These are phyloP conservation scores for Ottelia alismoides DNA, from an alignment of 106 monocot species.

Conservation along the genomic window DNA sequence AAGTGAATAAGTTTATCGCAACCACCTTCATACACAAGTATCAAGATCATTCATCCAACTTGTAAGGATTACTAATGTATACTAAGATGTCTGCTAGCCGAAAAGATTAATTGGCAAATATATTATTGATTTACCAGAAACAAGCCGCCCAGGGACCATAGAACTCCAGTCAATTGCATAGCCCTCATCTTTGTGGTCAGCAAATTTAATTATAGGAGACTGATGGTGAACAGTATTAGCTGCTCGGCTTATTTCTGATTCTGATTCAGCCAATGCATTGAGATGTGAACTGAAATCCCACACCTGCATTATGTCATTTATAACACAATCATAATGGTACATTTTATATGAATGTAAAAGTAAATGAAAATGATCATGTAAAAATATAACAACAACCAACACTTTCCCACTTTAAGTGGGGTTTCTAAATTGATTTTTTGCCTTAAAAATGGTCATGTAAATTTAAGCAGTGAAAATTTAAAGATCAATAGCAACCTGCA, in stretches of 20 bases:
- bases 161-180: constrained; percentile 98
- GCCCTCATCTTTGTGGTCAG: constrained; percentile 78
- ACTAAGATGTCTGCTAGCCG: too few species aligned
- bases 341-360: too few species aligned
- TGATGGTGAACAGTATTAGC: constrained; percentile 33
- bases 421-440: too few species aligned
- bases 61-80: neutral
- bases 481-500: constrained; percentile 52
- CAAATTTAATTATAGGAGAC: constrained; percentile 56
- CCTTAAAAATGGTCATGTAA: too few species aligned
- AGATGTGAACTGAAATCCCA: constrained; percentile 77
- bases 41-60: neutral
- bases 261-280: constrained; percentile 70
- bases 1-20: constrained; percentile 72
- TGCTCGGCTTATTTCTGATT: constrained; percentile 28
- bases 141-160: constrained; percentile 80
- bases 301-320: constrained; percentile 59
- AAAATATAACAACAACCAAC: neutral
- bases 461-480: neutral
- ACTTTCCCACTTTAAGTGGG: too few species aligned
- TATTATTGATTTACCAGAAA: constrained; percentile 44
- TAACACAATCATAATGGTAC: too few species aligned
- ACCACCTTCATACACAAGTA: constrained; percentile 43
- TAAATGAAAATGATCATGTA: too few species aligned
- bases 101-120: too few species aligned